Percentiles rank a stretch among this genome's conserved stretches.
Conservation (phyloP, 495 filamentous ascomycete genomes). For the Articulospora tetracladia region DNA sequence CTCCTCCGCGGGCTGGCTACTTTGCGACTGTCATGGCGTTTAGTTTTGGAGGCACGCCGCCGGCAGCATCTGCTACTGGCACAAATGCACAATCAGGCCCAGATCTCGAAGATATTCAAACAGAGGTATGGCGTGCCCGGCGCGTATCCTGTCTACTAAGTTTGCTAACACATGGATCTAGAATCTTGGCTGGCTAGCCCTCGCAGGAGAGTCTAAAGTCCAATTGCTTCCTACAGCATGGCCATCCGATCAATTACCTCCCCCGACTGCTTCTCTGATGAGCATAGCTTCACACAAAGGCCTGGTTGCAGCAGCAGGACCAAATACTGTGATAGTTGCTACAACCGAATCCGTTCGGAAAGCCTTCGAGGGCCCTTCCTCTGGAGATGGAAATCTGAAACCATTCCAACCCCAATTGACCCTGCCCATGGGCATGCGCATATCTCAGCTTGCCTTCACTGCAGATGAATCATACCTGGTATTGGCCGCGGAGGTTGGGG, state of each 20-base stretch:
- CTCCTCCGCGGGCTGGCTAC: slow-evolving; percentile 24
- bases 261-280: slow-evolving; percentile 78
- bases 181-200: slow-evolving; percentile 78
- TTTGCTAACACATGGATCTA: slow-evolving; percentile 30
- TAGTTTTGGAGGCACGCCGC: slow-evolving; percentile 31
- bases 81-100: slow-evolving; percentile 42
- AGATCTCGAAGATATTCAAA: slow-evolving; percentile 57
- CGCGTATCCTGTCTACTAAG: background rate
- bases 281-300: slow-evolving; percentile 77
- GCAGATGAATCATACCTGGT: slow-evolving; percentile 80
- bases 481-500: slow-evolving; percentile 75
- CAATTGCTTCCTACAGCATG: slow-evolving; percentile 76
- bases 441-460: slow-evolving; percentile 88
- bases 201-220: slow-evolving; percentile 78
- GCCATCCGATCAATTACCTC: slow-evolving; percentile 67
- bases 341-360: slow-evolving; percentile 74
- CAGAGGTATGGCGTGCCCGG: slow-evolving; percentile 40
- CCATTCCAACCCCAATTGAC: slow-evolving; percentile 70
- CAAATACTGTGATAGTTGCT: slow-evolving; percentile 71
- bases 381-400: slow-evolving; percentile 59
- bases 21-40: slow-evolving; percentile 60
- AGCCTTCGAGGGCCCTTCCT: slow-evolving; percentile 58
- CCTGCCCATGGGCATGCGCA: slow-evolving; percentile 65
- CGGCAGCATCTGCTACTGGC: slow-evolving; percentile 6
- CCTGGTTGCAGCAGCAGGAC: slow-evolving; percentile 82